Percentiles rank a stretch among this genome's conserved stretches.
phyloP scores from a whole-genome alignment of 176 grass and related monocot species.

The Cymbopogon citratus region DNA sequence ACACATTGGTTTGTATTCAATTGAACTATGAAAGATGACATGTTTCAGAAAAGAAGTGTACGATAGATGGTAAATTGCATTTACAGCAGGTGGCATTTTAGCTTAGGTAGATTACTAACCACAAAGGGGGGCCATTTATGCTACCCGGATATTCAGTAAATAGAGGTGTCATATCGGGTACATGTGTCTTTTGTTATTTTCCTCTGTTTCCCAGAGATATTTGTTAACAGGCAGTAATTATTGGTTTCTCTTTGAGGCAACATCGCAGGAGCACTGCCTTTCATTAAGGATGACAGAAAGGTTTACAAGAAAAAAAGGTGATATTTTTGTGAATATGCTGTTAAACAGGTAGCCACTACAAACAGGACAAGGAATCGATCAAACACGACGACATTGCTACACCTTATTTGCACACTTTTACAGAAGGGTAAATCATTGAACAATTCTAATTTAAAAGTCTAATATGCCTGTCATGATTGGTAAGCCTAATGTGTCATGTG shows the following conservation, averaged over 20 bases:
- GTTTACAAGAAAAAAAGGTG: background rate
- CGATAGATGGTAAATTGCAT: background rate
- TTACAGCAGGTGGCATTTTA: background rate
- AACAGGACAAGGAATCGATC: background rate
- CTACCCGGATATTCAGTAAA: background rate
- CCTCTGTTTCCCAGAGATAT: background rate
- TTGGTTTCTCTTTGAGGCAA: background rate
- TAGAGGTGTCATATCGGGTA: background rate
- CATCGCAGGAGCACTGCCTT: background rate
- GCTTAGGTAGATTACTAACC: background rate
- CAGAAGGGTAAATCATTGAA: background rate
- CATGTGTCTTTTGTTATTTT: background rate
- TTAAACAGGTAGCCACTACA: background rate
- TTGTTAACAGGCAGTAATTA: background rate
- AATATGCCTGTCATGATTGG: background rate
- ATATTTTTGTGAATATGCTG: background rate
- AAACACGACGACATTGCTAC: background rate
- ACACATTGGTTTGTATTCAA: background rate
- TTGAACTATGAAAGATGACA: background rate
- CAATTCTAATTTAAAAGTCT: background rate
- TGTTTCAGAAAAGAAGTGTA: background rate
- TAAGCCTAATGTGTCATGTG: background rate
- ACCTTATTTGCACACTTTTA: background rate
- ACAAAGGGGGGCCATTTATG: background rate
- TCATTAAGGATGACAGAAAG: background rate